Base-by-base conservation (phyloP, 2,329 filamentous ascomycete genomes). In the Fusarium brachygibbosum region DNA sequence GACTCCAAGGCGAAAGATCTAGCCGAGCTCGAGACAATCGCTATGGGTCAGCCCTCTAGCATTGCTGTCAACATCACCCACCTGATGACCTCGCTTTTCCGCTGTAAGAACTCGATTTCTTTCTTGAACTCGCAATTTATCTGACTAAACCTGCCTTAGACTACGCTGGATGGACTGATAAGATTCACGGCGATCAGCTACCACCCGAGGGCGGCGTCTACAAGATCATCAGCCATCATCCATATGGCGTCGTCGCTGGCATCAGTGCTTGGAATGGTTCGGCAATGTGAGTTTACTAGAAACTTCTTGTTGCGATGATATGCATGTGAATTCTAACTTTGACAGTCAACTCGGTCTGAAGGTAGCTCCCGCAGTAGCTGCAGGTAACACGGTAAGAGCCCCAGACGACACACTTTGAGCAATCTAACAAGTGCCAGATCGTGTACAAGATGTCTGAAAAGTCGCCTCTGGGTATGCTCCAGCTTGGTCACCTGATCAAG, bases 211-310 rank as follows among this genome's bases (percentile, higher is more conserved):
- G 35, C 16, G 52, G 52, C 4, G 31, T 56, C 16, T 49, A 49
- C 19, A 56, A 56, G 25, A 56, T 56, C 16, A 49, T 56, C 16
- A 49, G 52, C n/a, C 42, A 56, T 8, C 41, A 56, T n/a, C 52
- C 52, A 1, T 49, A 40, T 16, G 52, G 52, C 6, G 52, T 56
- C 11, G 42, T 49, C 5, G 42, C 52, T 38, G 52, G 52, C 4
- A 56, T 56, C 1, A 37, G 42, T 23, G 41, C 52, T 0, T 56
- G 52, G 42, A 56, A 56, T 5, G 52, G 52, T 8, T 37, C 52
- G 1, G 25, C 42, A 14, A 19, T 51, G 48, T 40, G 10, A 50
- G 34, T 28, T 2, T 25, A 29, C 29, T 29, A 29, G 9, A 28
- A 9, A 28, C 1, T 11, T n/a, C 0, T 14, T 3, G 7, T 5